Conservation (phyloP, 768 basidiomycete genomes). For the Rhodotorula sphaerocarpa region DNA sequence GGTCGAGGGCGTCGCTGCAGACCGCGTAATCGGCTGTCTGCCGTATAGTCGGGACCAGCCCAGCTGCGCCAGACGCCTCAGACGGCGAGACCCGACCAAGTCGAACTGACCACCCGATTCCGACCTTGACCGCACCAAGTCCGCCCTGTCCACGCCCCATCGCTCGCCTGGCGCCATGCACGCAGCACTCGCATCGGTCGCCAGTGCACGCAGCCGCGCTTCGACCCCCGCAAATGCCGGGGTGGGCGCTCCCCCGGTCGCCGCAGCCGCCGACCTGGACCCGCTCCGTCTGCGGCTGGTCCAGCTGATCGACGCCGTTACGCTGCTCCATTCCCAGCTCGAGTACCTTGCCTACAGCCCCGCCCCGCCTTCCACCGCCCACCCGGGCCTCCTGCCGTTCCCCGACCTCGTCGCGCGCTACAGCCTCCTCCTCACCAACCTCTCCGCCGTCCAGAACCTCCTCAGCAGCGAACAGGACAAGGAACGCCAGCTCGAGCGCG, state of each 20-base stretch:
- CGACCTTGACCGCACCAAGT: too few relatives aligned
- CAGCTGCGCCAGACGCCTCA: too few relatives aligned
- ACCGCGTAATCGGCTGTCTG: too few relatives aligned
- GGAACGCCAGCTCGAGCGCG: slow-evolving; percentile 10
- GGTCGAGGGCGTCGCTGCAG: too few relatives aligned
- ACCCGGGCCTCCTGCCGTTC: slow-evolving; percentile 21
- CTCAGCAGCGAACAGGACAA: slow-evolving; percentile 8
- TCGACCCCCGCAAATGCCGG: neutral
- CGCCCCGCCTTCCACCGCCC: slow-evolving; percentile 1
- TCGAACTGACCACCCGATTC: too few relatives aligned
- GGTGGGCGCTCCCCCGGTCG: neutral
- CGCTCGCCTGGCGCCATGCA: too few relatives aligned
- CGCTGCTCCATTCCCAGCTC: slow-evolving; percentile 19
- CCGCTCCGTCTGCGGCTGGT: slow-evolving; percentile 29
- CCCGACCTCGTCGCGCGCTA: slow-evolving; percentile 19
- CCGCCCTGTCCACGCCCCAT: too few relatives aligned
- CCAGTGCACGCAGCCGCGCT: neutral
- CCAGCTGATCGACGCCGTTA: slow-evolving; percentile 27
- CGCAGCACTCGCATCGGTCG: slow-evolving; percentile 1
- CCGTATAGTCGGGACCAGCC: too few relatives aligned
- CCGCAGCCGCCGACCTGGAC: slow-evolving; percentile 8
- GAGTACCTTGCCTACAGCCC: slow-evolving; percentile 12
- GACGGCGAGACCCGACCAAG: too few relatives aligned
- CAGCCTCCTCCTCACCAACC: slow-evolving; percentile 21
- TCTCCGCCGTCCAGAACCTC: slow-evolving; percentile 1